Percentiles rank a stretch among this genome's conserved stretches.
Conservation (phyloP, 257 asterid genomes). For the Misopates orontium region DNA sequence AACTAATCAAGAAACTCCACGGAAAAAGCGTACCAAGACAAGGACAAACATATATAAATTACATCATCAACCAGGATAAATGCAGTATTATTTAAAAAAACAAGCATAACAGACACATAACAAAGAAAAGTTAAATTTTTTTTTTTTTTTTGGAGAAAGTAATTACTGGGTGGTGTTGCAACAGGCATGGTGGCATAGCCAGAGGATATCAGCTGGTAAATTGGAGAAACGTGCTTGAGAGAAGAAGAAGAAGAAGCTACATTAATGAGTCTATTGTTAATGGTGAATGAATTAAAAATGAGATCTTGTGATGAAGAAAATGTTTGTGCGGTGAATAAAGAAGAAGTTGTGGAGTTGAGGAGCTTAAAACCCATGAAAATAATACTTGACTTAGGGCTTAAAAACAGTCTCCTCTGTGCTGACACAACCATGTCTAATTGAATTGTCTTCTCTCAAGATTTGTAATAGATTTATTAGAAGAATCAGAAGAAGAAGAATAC, state of each 20-base stretch:
- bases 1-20: not conserved
- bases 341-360: slow-evolving; percentile 27
- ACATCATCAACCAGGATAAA: no score
- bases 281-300: slow-evolving; percentile 11
- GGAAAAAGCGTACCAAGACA: not conserved
- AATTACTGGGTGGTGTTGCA: slow-evolving; percentile 58
- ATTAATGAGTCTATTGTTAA: slow-evolving; percentile 16
- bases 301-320: slow-evolving; percentile 1
- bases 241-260: slow-evolving; percentile 35
- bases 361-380: slow-evolving; percentile 43
- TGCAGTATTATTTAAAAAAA: no score
- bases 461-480: no score
- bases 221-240: slow-evolving; percentile 38
- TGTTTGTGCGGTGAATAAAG: not conserved
- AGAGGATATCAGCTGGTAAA: slow-evolving; percentile 30
- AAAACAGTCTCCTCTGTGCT: slow-evolving; percentile 37
- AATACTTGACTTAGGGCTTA: slow-evolving; percentile 28
- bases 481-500: no score
- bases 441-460: no score
- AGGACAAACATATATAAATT: not conserved
- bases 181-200: slow-evolving; percentile 46
- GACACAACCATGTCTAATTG: no score
- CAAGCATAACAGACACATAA: no score
- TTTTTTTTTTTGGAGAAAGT: not conserved
- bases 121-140: not conserved